Conservation (phyloP, 2,329 filamentous ascomycete species). For the Drechslerella coelobrocha region DNA sequence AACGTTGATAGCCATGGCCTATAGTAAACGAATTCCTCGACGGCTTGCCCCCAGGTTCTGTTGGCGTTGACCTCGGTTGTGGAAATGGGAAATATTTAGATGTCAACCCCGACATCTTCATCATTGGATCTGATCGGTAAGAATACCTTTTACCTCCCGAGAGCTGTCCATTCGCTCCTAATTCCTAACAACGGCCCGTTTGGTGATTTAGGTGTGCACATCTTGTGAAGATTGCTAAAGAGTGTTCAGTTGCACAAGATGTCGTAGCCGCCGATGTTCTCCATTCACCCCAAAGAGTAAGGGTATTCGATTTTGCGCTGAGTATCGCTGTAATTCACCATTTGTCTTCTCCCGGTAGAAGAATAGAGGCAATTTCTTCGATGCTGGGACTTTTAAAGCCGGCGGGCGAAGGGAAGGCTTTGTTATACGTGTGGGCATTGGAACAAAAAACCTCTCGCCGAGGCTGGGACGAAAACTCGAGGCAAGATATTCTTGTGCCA, state of each 20-base stretch:
- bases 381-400: slow-evolving; percentile 71
- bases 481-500: slow-evolving; percentile 92
- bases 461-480: slow-evolving; percentile 82
- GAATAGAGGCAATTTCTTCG: slow-evolving; percentile 73
- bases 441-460: slow-evolving; percentile 86
- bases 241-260: slow-evolving; percentile 64
- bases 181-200: slow-evolving; percentile 49
- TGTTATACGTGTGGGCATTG: slow-evolving; percentile 94
- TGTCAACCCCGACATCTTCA: slow-evolving; percentile 77
- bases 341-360: slow-evolving; percentile 76
- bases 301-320: slow-evolving; percentile 82
- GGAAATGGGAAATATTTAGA: slow-evolving; percentile 95
- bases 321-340: slow-evolving; percentile 95
- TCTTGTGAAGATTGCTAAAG: slow-evolving; percentile 66
- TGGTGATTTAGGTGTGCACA: slow-evolving; percentile 64
- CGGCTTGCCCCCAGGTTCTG: slow-evolving; percentile 69
- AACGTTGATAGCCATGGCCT: slow-evolving; percentile 77
- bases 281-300: slow-evolving; percentile 74
- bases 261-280: slow-evolving; percentile 82
- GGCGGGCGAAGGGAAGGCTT: slow-evolving; percentile 61
- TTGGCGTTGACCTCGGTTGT: slow-evolving; percentile 91
- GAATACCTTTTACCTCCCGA: slow-evolving; percentile 65
- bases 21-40: slow-evolving; percentile 81
- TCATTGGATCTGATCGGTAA: slow-evolving; percentile 85
- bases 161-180: slow-evolving; percentile 47